Conservation (phyloP, 2,329 filamentous ascomycete genomes). For the Ophiostoma ips region DNA sequence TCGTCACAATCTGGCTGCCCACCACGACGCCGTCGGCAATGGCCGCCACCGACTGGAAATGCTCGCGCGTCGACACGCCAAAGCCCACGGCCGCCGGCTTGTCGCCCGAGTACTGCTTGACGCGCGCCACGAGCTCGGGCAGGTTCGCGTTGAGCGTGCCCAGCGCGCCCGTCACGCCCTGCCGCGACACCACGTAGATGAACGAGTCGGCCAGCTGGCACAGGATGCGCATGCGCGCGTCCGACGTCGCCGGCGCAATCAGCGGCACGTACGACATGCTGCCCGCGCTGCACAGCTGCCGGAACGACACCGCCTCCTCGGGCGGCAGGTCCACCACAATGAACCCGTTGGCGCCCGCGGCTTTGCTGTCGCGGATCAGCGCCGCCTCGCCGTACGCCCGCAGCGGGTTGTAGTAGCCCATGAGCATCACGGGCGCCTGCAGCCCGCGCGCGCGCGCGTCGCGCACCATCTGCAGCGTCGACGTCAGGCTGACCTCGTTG, state of each 20-base stretch:
- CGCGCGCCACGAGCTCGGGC: slow-evolving; percentile 66
- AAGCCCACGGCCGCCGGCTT: slow-evolving; percentile 89
- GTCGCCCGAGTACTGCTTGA: slow-evolving; percentile 85
- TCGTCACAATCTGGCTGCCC: slow-evolving; percentile 85
- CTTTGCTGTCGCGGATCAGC: slow-evolving; percentile 70
- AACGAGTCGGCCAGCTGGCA: slow-evolving; percentile 97
- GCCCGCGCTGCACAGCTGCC: slow-evolving; percentile 65
- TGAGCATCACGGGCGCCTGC: slow-evolving; percentile 72
- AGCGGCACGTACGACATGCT: slow-evolving; percentile 92
- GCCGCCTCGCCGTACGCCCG: slow-evolving; percentile 87
- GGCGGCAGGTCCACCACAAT: slow-evolving; percentile 93
- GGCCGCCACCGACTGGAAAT: slow-evolving; percentile 73
- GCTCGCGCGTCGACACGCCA: slow-evolving; percentile 87
- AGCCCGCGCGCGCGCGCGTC: slow-evolving; percentile 66
- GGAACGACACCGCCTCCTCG: slow-evolving; percentile 88
- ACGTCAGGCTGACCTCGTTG: slow-evolving; percentile 75
- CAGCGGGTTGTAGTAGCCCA: slow-evolving; percentile 98
- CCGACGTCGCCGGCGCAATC: slow-evolving; percentile 86
- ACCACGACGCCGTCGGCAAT: slow-evolving; percentile 93
- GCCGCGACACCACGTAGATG: slow-evolving; percentile 94
- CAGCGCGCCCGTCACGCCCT: slow-evolving; percentile 88
- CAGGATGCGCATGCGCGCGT: slow-evolving; percentile 84
- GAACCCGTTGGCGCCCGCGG: slow-evolving; percentile 84
- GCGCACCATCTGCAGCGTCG: slow-evolving; percentile 70
- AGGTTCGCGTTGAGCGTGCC: slow-evolving; percentile 71